phyloP scores from a whole-genome alignment of 2,329 filamentous ascomycete genomes.

The Cladosporium sp. region DNA sequence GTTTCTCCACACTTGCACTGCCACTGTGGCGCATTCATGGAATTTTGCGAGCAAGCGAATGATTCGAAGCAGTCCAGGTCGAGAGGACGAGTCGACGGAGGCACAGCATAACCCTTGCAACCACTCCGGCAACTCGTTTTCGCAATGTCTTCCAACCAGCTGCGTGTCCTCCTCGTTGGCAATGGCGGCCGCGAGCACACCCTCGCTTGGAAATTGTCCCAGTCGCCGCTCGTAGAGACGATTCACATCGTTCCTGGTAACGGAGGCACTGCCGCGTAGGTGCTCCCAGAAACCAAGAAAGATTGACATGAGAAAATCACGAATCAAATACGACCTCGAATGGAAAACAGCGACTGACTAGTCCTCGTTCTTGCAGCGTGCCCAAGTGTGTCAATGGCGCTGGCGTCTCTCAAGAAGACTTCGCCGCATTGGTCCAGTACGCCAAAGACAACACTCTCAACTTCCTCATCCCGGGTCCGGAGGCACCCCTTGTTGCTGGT shows the following conservation, averaged over 20 bases:
- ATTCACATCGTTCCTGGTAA: slow-evolving; percentile 73
- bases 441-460: slow-evolving; percentile 70
- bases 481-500: slow-evolving; percentile 88
- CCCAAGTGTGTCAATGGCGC: slow-evolving; percentile 55
- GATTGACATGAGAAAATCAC: too few relatives aligned
- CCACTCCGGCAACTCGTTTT: not conserved
- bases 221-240: slow-evolving; percentile 72
- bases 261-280: slow-evolving; percentile 67
- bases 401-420: slow-evolving; percentile 69
- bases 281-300: slow-evolving; percentile 13
- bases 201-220: slow-evolving; percentile 86
- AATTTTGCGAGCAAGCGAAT: not conserved
- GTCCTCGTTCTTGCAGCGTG: slow-evolving; percentile 20
- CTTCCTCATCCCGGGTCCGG: slow-evolving; percentile 84
- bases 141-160: slow-evolving; percentile 25
- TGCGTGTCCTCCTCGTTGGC: slow-evolving; percentile 80
- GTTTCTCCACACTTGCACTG: not conserved
- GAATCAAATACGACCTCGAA: not conserved
- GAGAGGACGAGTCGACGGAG: not conserved
- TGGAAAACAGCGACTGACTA: slow-evolving; percentile 12
- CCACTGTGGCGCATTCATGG: not conserved
- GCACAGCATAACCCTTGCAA: slow-evolving; percentile 2
- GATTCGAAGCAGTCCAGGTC: not conserved
- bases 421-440: slow-evolving; percentile 69
- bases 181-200: slow-evolving; percentile 94